Percentiles rank a stretch among this genome's conserved stretches.
These are phyloP conservation scores for Aspergillus glaucus DNA, from an alignment of 2,329 filamentous ascomycete genomes.

Conservation along the genomic window DNA sequence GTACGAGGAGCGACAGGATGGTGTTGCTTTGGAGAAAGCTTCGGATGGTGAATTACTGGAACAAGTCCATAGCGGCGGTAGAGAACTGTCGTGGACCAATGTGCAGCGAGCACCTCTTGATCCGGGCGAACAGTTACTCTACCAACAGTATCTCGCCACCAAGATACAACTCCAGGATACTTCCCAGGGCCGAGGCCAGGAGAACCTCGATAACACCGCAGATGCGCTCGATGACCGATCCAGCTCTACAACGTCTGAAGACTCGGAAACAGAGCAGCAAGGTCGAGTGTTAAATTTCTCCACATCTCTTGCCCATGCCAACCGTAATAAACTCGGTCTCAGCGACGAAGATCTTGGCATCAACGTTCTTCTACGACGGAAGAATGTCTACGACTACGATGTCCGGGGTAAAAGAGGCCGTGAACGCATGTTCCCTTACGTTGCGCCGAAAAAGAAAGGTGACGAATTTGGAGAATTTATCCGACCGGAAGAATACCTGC, in stretches of 20 bases:
- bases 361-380: constrained; percentile 81
- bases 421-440: constrained; percentile 85
- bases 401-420: constrained; percentile 84
- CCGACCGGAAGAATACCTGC: constrained; percentile 84
- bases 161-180: constrained; percentile 82
- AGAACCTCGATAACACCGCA: constrained; percentile 66
- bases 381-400: constrained; percentile 89
- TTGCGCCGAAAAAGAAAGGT: constrained; percentile 67
- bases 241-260: constrained; percentile 80
- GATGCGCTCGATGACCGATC: constrained; percentile 70
- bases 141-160: constrained; percentile 88
- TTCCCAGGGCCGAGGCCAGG: constrained; percentile 62
- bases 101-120: constrained; percentile 61
- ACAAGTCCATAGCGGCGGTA: constrained; percentile 60
- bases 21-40: constrained; percentile 53
- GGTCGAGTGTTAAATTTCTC: constrained; percentile 87
- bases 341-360: constrained; percentile 88
- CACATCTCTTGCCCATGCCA: constrained; percentile 73
- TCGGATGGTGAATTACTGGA: constrained; percentile 55
- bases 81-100: constrained; percentile 56
- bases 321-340: constrained; percentile 76
- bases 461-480: constrained; percentile 96
- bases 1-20: constrained; percentile 65
- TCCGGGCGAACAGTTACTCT: constrained; percentile 69
- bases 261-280: constrained; percentile 83